Evolutionary conservation across 768 basidiomycete species (phyloP).

Genomic region (Pleurotus giganteus): DNA sequence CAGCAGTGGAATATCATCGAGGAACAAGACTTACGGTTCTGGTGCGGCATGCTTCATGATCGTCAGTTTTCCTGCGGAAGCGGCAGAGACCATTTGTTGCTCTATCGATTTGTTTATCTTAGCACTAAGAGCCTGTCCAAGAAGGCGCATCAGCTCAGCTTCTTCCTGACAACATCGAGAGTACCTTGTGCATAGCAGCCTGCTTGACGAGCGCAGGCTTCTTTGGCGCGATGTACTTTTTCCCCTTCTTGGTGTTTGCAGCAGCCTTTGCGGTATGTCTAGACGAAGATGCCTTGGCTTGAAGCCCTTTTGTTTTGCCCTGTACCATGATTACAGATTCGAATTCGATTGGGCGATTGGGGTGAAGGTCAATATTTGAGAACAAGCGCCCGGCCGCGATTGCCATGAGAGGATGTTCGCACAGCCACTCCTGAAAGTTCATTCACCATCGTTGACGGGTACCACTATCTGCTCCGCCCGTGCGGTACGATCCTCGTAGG

Average conservation of each 20-base stretch:
- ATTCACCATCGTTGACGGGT: too few species aligned
- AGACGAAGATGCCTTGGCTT: slow-evolving; percentile 50
- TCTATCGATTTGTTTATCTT: slow-evolving; percentile 94
- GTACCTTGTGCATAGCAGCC: slow-evolving; percentile 80
- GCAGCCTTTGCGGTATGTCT: slow-evolving; percentile 66
- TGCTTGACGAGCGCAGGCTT: slow-evolving; percentile 71
- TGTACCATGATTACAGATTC: slow-evolving; percentile 60
- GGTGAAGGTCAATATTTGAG: not conserved
- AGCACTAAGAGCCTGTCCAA: slow-evolving; percentile 69
- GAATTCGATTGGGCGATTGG: slow-evolving; percentile 2
- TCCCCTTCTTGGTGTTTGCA: slow-evolving; percentile 77
- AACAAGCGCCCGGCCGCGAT: not conserved
- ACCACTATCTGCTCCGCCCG: too few species aligned
- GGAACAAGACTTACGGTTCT: slow-evolving; percentile 30
- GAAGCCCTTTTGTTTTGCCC: slow-evolving; percentile 81
- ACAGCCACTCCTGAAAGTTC: not conserved
- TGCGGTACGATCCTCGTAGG: too few species aligned
- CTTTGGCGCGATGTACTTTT: slow-evolving; percentile 77
- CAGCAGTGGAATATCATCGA: not conserved
- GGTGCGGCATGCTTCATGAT: slow-evolving; percentile 78
- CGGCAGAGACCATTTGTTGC: slow-evolving; percentile 85
- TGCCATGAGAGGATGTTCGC: too few species aligned
- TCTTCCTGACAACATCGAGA: not conserved
- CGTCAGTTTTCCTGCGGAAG: slow-evolving; percentile 84
- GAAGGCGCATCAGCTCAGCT: not conserved